phyloP scores from a whole-genome alignment of 768 basidiomycete genomes.

The Tylopilus vinaceipallidus region DNA sequence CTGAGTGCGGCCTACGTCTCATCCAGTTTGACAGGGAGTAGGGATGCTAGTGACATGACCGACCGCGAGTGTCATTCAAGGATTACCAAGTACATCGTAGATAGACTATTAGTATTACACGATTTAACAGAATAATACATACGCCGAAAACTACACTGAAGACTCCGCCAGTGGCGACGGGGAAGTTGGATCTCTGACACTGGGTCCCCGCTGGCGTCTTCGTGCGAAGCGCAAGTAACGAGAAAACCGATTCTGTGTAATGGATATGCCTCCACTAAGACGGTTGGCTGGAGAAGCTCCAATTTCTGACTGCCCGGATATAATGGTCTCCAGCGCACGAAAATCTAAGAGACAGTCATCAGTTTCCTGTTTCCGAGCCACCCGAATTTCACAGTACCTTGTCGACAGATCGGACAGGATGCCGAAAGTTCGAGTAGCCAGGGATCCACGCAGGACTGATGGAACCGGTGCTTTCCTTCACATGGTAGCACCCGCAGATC shows the following conservation, averaged over 20 bases:
- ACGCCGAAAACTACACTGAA: constrained; percentile 1
- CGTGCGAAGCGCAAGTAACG: constrained; percentile 55
- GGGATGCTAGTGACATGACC: too few species aligned
- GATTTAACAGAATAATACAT: background rate
- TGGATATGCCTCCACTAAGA: constrained; percentile 15
- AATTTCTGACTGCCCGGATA: constrained; percentile 36
- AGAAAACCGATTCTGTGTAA: constrained; percentile 47
- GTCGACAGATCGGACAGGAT: constrained; percentile 89
- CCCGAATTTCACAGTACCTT: constrained; percentile 50
- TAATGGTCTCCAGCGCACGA: constrained; percentile 56
- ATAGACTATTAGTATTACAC: background rate
- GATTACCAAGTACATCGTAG: background rate
- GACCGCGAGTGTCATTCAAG: background rate
- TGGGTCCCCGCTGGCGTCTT: constrained; percentile 44
- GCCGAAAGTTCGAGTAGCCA: constrained; percentile 90
- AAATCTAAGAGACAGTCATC: constrained; percentile 43
- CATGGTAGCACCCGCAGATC: constrained; percentile 89
- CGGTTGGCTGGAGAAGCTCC: constrained; percentile 8
- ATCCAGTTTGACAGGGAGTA: too few species aligned
- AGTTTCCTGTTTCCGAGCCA: background rate
- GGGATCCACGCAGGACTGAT: constrained; percentile 86
- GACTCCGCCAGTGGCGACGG: background rate
- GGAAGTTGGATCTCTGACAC: constrained; percentile 31
- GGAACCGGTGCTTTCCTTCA: constrained; percentile 88
- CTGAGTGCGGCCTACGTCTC: too few species aligned